phyloP scores from a whole-genome alignment of 1,284 basidiomycete genomes.

The Waitea zeae region DNA sequence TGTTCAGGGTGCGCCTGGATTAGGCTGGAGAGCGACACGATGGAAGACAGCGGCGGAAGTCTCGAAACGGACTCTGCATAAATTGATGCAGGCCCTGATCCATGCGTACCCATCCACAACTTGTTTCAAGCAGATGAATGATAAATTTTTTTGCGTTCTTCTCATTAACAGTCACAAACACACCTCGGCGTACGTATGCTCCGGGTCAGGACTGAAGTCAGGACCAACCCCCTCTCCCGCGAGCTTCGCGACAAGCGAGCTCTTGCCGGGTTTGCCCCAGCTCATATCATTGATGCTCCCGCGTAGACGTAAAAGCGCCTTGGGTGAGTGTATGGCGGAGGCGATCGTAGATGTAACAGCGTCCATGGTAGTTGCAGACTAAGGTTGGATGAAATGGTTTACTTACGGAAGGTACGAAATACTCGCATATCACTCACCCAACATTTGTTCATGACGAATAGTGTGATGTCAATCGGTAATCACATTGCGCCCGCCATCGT shows the following conservation, averaged over 20 bases:
- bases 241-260: conserved; percentile 8
- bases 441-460: too few species aligned
- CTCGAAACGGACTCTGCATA: too few species aligned
- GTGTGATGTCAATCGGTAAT: too few species aligned
- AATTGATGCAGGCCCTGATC: conserved; percentile 30
- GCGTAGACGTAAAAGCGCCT: too few species aligned
- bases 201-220: conserved; percentile 6
- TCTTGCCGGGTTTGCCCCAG: conserved; percentile 9
- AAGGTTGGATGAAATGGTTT: too few species aligned
- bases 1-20: conserved; percentile 19
- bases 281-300: conserved; percentile 8
- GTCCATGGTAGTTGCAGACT: too few species aligned
- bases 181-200: conserved; percentile 9
- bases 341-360: too few species aligned
- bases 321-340: too few species aligned
- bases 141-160: not conserved
- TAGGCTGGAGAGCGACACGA: conserved; percentile 18
- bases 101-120: conserved; percentile 60
- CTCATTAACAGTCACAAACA: not conserved
- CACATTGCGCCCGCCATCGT: too few species aligned
- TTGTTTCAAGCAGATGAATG: conserved; percentile 9
- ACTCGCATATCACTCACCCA: too few species aligned
- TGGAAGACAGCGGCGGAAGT: too few species aligned
- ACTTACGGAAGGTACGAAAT: too few species aligned
- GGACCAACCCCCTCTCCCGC: conserved; percentile 6